Base-by-base conservation (phyloP, 345 rosid species). In the Boechera divaricarpa region DNA sequence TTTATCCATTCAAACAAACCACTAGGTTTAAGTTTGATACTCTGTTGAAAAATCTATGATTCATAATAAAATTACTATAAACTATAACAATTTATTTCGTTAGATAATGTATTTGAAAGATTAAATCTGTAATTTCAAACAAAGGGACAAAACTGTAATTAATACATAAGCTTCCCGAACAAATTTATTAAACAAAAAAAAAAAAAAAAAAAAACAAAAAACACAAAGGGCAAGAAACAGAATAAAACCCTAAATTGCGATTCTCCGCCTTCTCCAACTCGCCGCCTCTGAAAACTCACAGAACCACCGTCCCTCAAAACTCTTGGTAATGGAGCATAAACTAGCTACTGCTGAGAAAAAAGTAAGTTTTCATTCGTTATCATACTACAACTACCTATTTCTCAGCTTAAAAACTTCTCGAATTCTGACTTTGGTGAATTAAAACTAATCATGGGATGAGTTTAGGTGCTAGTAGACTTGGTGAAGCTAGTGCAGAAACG, bases 401-500 rank as follows among this genome's bases (percentile, higher is more conserved):
- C 13, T 71, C 10, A 13, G 11, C 10, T 24, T 5, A 1, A 54
- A 44, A 33, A 12, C 12, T 44, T 7, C 10, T 28, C 2, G 16
- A 10, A 21, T 35, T 31, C 11, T 21, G 39, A 49, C 3, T 53
- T 73, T 53, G 41, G 33, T 38, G 8, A 56, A 28, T 5, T 38
- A 0, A 8, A 54, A 2, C 11, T 10, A 21, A 33, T 63, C 3
- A 24, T 38, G 26, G 49, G 13, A 54, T 45, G 66, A 61, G 2
- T 15, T 18, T 29, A 93, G 97, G 85, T 87, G 70, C 92, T 93
- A 44, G 89, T 82, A 52, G 89, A 88, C 1, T 63, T 90, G 11
- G 97, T 93, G 42, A 93, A 81, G 80, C 15, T 88, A 67, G 82
- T 81, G 33, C 98, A 93, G 70, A 87, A 83, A 57, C 79, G 84